A percentile compares a stretch with the other conserved stretches of the same genome.
phyloP scores from a whole-genome alignment of 305 asterid genomes.

The Solanum hybrid region DNA sequence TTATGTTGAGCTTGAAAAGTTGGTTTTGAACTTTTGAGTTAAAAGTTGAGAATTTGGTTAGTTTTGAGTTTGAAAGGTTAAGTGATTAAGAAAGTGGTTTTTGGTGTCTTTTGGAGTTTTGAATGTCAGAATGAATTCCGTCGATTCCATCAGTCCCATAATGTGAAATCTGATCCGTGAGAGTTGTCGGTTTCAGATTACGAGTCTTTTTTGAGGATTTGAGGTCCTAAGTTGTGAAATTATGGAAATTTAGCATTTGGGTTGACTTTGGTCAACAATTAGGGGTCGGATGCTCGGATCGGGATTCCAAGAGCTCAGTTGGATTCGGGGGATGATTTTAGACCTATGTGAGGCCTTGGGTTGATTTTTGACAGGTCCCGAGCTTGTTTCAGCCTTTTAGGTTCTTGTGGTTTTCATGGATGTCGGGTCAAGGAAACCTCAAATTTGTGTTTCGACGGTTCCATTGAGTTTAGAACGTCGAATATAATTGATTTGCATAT shows the following conservation, averaged over 20 bases:
- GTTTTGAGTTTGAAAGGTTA: background rate
- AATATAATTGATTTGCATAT: too few relatives aligned
- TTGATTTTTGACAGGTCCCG: too few relatives aligned
- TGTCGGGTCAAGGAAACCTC: background rate
- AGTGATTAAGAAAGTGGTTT: background rate
- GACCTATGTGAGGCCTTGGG: too few relatives aligned
- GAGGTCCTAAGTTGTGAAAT: background rate
- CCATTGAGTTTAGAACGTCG: rapidly evolving
- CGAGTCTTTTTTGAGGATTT: background rate
- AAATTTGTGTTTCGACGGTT: background rate
- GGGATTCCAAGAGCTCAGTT: too few relatives aligned
- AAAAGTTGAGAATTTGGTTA: background rate
- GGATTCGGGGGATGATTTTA: too few relatives aligned
- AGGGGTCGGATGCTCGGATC: too few relatives aligned
- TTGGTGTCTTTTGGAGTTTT: background rate
- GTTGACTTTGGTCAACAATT: background rate
- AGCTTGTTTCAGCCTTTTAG: too few relatives aligned
- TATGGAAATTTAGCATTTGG: background rate
- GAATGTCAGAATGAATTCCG: background rate
- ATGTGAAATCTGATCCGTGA: too few relatives aligned
- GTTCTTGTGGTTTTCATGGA: too few relatives aligned
- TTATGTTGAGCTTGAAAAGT: too few relatives aligned
- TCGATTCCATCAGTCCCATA: background rate
- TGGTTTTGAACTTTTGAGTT: background rate
- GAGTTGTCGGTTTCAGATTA: too few relatives aligned